Conservation (phyloP, 805 yeast species). For the Ogataea degrootiae region DNA sequence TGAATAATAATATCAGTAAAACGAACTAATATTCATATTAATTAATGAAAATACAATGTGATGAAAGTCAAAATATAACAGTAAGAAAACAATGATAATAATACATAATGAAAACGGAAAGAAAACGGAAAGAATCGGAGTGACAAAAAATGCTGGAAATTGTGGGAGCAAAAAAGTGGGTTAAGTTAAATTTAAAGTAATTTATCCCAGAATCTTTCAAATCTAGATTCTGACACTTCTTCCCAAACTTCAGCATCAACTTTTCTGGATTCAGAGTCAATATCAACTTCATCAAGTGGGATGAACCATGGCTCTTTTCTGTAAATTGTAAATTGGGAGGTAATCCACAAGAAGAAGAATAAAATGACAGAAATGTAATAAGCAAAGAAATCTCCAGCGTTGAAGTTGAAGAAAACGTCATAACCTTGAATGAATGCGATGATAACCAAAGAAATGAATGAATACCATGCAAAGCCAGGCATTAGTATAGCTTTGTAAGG, state of each 20-base stretch:
- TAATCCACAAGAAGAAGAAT: constrained; percentile 50
- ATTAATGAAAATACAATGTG: no score
- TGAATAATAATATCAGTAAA: no score
- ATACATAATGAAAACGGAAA: no score
- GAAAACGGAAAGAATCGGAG: no score
- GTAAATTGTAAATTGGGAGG: constrained; percentile 43
- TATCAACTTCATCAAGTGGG: constrained; percentile 56
- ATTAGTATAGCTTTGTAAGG: constrained; percentile 72
- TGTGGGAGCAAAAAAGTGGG: no score
- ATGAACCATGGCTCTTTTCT: constrained; percentile 44
- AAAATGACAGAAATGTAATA: constrained; percentile 66
- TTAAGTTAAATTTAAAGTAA: background rate
- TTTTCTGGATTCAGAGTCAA: constrained; percentile 7
- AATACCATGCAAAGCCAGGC: constrained; percentile 66
- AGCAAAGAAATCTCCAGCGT: constrained; percentile 57
- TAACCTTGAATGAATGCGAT: constrained; percentile 73
- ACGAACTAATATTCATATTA: no score
- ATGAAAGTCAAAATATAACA: no score
- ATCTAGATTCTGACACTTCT: background rate
- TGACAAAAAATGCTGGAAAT: no score
- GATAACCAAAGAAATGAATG: constrained; percentile 46
- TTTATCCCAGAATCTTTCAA: constrained; percentile 21
- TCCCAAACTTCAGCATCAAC: constrained; percentile 10
- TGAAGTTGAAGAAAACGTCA: constrained; percentile 51
- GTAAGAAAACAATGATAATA: no score